A percentile compares a stretch with the other conserved stretches of the same genome.
Conservation (phyloP, 257 asterid species). For the Fraxinus americana region DNA sequence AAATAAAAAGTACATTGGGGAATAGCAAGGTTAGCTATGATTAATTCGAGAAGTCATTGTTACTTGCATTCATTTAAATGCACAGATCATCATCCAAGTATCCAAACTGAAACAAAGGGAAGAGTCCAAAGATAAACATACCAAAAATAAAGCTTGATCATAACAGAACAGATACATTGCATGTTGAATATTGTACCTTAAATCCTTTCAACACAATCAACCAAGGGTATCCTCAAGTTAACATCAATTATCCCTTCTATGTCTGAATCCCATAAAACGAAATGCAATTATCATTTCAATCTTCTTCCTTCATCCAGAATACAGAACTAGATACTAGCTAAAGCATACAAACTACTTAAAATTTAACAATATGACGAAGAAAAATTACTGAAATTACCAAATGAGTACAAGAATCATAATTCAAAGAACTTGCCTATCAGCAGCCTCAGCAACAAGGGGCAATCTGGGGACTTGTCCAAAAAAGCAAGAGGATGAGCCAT, state of each 20-base stretch:
- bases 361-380: no score
- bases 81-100: no score
- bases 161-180: no score
- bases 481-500: slow-evolving; percentile 79
- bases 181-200: no score
- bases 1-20: no score
- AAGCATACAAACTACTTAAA: background rate
- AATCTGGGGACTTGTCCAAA: slow-evolving; percentile 82
- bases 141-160: no score
- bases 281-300: background rate
- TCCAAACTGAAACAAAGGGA: no score
- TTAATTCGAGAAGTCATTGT: no score
- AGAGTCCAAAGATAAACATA: no score
- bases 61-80: no score
- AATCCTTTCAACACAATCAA: background rate
- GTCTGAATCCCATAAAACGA: background rate
- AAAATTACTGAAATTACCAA: background rate
- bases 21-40: no score
- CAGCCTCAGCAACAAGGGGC: slow-evolving; percentile 98
- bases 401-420: background rate
- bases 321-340: slow-evolving; percentile 5
- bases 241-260: background rate
- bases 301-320: background rate
- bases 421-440: slow-evolving; percentile 86
- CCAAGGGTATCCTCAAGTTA: background rate